Evolutionary conservation across 371 early-diverging fungal genomes (phyloP).

Genomic region (Rhizomucor pusillus): DNA sequence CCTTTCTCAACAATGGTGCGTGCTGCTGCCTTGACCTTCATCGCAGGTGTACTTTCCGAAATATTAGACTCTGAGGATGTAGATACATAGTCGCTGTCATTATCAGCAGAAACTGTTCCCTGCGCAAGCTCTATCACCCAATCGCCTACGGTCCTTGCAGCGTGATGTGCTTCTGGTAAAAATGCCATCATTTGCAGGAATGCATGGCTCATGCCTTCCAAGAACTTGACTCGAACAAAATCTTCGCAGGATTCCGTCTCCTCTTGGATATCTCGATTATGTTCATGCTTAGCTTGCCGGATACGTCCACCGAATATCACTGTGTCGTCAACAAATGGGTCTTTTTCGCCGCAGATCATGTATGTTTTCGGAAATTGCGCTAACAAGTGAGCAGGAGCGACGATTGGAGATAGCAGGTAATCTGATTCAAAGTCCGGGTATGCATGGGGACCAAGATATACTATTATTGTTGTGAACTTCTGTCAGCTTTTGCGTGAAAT

Average conservation of each 20-base stretch:
- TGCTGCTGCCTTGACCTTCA: not conserved
- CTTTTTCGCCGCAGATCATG: slow-evolving; percentile 92
- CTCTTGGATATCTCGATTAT: slow-evolving; percentile 20
- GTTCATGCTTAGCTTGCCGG: slow-evolving; percentile 69
- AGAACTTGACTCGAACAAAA: slow-evolving; percentile 59
- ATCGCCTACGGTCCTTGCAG: slow-evolving; percentile 61
- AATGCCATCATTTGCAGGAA: slow-evolving; percentile 87
- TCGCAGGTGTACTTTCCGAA: not conserved
- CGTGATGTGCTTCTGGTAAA: slow-evolving; percentile 80
- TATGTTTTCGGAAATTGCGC: slow-evolving; percentile 90
- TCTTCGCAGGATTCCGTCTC: slow-evolving; percentile 18
- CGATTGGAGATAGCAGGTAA: slow-evolving; percentile 83
- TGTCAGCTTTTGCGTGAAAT: too few species aligned
- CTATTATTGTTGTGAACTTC: too few species aligned
- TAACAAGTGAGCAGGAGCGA: slow-evolving; percentile 86
- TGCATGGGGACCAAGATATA: slow-evolving; percentile 86
- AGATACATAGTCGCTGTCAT: not conserved
- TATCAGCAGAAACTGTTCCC: not conserved
- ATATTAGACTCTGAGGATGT: not conserved
- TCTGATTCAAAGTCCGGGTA: slow-evolving; percentile 76
- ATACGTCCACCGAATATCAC: slow-evolving; percentile 88
- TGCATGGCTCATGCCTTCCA: slow-evolving; percentile 93
- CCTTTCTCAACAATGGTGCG: not conserved
- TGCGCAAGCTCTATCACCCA: slow-evolving; percentile 58
- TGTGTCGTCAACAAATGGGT: slow-evolving; percentile 96